Percentiles rank a stretch among this genome's conserved stretches.
Evolutionary conservation across 2,329 filamentous ascomycete genomes (phyloP).

Genomic region (Penicillium vulpinum): DNA sequence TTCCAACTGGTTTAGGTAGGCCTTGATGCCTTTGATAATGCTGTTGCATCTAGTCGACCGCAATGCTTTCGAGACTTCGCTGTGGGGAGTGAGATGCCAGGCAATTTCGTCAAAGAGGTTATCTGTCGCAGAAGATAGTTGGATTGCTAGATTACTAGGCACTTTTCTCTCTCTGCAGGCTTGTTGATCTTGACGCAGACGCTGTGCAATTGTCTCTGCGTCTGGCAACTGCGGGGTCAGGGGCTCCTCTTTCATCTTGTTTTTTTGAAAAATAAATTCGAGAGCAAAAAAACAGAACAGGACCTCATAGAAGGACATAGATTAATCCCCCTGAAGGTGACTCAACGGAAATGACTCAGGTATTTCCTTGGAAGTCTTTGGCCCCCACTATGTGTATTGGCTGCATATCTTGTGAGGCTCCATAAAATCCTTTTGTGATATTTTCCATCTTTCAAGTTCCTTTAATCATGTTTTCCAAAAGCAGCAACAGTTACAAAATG

Average conservation of each 20-base stretch:
- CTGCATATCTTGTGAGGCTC: background rate
- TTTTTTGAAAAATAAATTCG: too few species aligned
- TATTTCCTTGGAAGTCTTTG: background rate
- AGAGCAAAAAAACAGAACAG: background rate
- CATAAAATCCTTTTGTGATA: background rate
- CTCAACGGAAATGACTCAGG: background rate
- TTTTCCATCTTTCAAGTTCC: background rate
- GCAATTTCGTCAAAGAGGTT: constrained; percentile 9
- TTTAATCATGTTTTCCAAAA: too few species aligned
- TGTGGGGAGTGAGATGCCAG: constrained; percentile 17
- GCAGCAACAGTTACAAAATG: background rate
- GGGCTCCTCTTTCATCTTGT: background rate
- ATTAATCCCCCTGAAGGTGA: background rate
- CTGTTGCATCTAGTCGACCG: constrained; percentile 15
- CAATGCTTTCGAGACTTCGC: constrained; percentile 8
- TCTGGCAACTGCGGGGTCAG: constrained; percentile 6
- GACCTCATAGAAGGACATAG: background rate
- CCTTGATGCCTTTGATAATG: constrained; percentile 18
- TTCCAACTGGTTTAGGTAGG: constrained; percentile 20
- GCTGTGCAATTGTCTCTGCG: constrained; percentile 19
- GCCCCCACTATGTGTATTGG: background rate
- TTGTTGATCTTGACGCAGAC: constrained; percentile 21
- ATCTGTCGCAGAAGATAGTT: constrained; percentile 15
- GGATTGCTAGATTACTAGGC: constrained; percentile 22
- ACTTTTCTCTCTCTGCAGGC: constrained; percentile 31